Percentiles rank a stretch among this genome's conserved stretches.
These are phyloP conservation scores for Heracleum sosnowskyi DNA, from an alignment of 129 eudicot genomes.

Conservation along the genomic window DNA sequence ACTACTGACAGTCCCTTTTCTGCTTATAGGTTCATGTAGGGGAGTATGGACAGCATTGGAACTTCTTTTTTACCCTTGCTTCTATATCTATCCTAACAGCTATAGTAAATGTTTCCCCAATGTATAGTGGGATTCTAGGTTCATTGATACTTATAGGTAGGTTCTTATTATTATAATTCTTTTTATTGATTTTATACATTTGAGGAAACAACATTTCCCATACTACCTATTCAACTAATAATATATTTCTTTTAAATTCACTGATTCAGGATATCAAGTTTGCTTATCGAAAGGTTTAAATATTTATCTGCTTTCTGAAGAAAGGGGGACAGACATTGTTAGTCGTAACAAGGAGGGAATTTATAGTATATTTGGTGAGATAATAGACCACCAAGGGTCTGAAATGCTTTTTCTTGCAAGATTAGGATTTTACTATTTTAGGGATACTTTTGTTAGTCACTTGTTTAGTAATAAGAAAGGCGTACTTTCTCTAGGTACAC, in stretches of 20 bases:
- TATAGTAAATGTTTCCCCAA: slow-evolving; percentile 45
- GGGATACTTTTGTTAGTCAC: not conserved
- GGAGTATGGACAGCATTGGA: slow-evolving; percentile 98
- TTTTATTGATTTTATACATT: not conserved
- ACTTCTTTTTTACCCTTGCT: slow-evolving; percentile 95
- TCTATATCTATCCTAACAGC: slow-evolving; percentile 79
- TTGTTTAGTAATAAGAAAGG: not conserved
- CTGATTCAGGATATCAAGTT: slow-evolving; percentile 58
- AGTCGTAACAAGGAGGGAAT: slow-evolving; percentile 94
- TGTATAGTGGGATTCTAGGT: slow-evolving; percentile 68
- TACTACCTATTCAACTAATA: not conserved
- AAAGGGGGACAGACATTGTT: slow-evolving; percentile 58
- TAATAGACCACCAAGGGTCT: not conserved
- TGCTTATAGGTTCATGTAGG: slow-evolving; percentile 75
- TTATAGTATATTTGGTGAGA: slow-evolving; percentile 90
- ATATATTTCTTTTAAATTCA: not conserved
- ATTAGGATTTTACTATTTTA: not conserved
- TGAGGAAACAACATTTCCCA: not conserved
- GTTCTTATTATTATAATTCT: not conserved
- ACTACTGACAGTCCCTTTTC: slow-evolving; percentile 2
- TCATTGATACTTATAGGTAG: slow-evolving; percentile 55
- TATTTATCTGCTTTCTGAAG: slow-evolving; percentile 56
- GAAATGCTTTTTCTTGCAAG: not conserved
- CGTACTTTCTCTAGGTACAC: not conserved
- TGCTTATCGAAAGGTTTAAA: slow-evolving; percentile 57